Base-by-base conservation (phyloP, 495 filamentous ascomycete genomes). In the Chlorociboria aeruginascens region DNA sequence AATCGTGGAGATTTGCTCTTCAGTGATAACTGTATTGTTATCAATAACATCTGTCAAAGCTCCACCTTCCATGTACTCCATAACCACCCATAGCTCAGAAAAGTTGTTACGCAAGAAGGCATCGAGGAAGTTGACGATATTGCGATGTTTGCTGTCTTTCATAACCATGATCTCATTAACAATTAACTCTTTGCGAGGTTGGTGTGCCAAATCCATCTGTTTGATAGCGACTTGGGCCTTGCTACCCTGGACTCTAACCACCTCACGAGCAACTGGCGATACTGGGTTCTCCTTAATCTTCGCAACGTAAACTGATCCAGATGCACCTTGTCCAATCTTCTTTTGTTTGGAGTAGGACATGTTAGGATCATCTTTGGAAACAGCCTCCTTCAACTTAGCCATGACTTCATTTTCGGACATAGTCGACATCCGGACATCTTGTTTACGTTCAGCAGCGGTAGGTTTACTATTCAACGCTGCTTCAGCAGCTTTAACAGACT, bases 1-100 rank as follows among this genome's bases (percentile, higher is more conserved):
- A 46, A 98, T 95, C 8, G 92, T 95, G 3, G 92, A 88, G 59
- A 98, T 98, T 61, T 98, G 92, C 61, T 94, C 85, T 65, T 98
- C 92, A 25, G 82, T 82, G 57, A 98, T 94, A 62, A 94, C 95
- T 9, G 76, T 76, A 64, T 97, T 98, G 65, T 95, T 95, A 61
- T 96, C 93, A 66, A 97, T 97, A 44, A 98, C 89, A 73, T 98
- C 93, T 0, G 93, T 98, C 61, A 98, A 68, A 40, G 92, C 88
- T 63, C 92, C 92, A 51, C 92, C 92, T 64, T 97, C 92, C 93
- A 98, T 97, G 59, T 92, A 98, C 66, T 98, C 92, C 93, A 98
- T 95, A 31, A 98, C 92, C 16, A 98, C 89, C 92, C 92, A 98
- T 28, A 98, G 74, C 62, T 98, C 93, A 50, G 82, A 77, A 63